Percentiles rank a stretch among this genome's conserved stretches.
Conservation (phyloP, 495 filamentous ascomycete genomes). For the Daldinia vernicosa region DNA sequence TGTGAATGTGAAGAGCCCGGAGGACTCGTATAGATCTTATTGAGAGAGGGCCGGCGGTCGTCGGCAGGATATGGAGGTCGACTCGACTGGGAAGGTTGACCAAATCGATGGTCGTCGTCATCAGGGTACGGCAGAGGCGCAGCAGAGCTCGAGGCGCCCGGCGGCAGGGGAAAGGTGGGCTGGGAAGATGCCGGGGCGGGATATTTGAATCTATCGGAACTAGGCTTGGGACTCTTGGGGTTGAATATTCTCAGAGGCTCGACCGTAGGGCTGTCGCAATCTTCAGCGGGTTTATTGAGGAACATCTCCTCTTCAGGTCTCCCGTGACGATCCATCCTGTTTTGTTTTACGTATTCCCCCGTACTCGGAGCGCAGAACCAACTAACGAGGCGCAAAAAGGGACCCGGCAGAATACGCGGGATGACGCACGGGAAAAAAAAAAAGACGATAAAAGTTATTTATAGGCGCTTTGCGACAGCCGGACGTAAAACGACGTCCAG, state of each 20-base stretch:
- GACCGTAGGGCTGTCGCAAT: conserved; percentile 74
- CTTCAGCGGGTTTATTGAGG: conserved; percentile 65
- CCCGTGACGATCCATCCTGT: conserved; percentile 59
- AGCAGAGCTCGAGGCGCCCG: conserved; percentile 69
- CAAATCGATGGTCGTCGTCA: conserved; percentile 63
- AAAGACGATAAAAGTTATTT: conserved; percentile 33
- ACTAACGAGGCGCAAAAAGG: conserved; percentile 27
- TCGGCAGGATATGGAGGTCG: conserved; percentile 62
- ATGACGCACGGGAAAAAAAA: conserved; percentile 36
- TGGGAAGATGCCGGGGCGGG: conserved; percentile 55
- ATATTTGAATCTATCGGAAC: conserved; percentile 57
- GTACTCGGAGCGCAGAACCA: conserved; percentile 27
- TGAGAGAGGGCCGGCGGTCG: conserved; percentile 47
- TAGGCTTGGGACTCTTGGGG: conserved; percentile 63
- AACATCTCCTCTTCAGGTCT: conserved; percentile 81
- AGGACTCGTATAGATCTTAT: conserved; percentile 50
- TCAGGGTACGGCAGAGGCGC: conserved; percentile 80
- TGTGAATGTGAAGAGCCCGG: conserved; percentile 46
- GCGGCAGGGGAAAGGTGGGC: conserved; percentile 66
- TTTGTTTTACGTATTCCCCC: conserved; percentile 42
- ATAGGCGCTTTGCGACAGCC: conserved; percentile 41
- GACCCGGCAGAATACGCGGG: conserved; percentile 28
- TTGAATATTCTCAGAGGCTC: conserved; percentile 90
- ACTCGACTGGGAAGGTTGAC: conserved; percentile 49
- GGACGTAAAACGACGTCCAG: conserved; percentile 7